These are phyloP conservation scores for Breviolum minutum DNA, from an alignment of 73 alveolate genomes.

Conservation along the genomic window DNA sequence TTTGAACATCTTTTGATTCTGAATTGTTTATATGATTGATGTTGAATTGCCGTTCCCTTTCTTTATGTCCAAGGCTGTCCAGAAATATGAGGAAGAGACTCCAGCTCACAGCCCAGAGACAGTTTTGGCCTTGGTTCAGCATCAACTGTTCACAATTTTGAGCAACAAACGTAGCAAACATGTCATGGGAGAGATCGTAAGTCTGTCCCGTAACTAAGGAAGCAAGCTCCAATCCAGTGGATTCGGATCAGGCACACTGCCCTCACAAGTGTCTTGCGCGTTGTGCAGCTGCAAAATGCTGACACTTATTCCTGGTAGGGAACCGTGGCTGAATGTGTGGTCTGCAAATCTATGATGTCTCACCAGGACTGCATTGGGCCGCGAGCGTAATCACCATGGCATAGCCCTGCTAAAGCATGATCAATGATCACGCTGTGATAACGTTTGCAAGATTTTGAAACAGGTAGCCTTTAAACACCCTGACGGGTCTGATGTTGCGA, in stretches of 20 bases:
- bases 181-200: background rate
- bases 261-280: background rate
- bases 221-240: background rate
- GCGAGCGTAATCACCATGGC: too few relatives aligned
- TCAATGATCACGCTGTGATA: too few relatives aligned
- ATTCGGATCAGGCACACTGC: constrained; percentile 1
- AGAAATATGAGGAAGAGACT: constrained; percentile 4
- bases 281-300: background rate
- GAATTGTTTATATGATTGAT: background rate
- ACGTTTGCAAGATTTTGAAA: background rate
- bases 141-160: background rate
- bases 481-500: too few relatives aligned
- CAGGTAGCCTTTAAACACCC: background rate
- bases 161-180: background rate
- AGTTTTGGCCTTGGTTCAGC: background rate
- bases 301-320: background rate
- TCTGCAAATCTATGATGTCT: constrained; percentile 42
- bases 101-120: constrained; percentile 28
- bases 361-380: constrained; percentile 1
- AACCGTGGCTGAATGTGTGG: constrained; percentile 66
- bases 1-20: too few relatives aligned
- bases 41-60: background rate
- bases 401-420: too few relatives aligned
- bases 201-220: background rate
- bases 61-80: constrained; percentile 18